phyloP scores from a whole-genome alignment of 352 stramenopile genomes.

The Aphanomyces stellatus region DNA sequence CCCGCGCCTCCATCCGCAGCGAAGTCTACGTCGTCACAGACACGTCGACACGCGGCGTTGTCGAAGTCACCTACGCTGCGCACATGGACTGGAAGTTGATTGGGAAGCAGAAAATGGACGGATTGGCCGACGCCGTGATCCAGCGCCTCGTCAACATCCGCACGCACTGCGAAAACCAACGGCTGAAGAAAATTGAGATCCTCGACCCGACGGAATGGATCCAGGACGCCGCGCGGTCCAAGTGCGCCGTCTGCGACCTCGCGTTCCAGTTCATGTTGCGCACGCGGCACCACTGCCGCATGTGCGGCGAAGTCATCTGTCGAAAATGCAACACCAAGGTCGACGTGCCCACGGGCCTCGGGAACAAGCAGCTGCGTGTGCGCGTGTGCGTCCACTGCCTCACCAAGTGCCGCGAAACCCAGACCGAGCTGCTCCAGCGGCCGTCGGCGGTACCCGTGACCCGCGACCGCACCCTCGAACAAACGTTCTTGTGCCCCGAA shows the following conservation, averaged over 20 bases:
- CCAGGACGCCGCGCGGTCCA: conserved; percentile 23
- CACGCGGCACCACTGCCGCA: conserved; percentile 55
- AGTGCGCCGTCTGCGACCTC: conserved; percentile 50
- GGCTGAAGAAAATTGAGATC: conserved; percentile 48
- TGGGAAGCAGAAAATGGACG: not conserved
- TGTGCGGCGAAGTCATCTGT: conserved; percentile 69
- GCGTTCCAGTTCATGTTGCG: conserved; percentile 43
- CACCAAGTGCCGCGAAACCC: conserved; percentile 44
- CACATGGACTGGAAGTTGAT: conserved; percentile 41
- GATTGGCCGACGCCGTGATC: conserved; percentile 28
- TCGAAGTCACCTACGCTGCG: conserved; percentile 77
- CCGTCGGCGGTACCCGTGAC: conserved; percentile 40
- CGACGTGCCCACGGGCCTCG: conserved; percentile 47
- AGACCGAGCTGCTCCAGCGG: conserved; percentile 42
- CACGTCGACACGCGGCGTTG: conserved; percentile 48
- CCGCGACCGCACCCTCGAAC: conserved; percentile 24
- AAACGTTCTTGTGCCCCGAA: conserved; percentile 18
- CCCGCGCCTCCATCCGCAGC: conserved; percentile 62
- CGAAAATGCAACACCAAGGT: conserved; percentile 65
- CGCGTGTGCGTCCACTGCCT: conserved; percentile 75
- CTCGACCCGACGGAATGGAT: conserved; percentile 45
- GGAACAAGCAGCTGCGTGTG: conserved; percentile 39
- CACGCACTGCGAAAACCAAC: conserved; percentile 47
- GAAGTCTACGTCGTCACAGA: conserved; percentile 76
- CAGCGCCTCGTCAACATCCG: conserved; percentile 45